A percentile compares a stretch with the other conserved stretches of the same genome.
Evolutionary conservation across 2,329 filamentous ascomycete genomes (phyloP).

Genomic region (Pestalotiopsis sp.): DNA sequence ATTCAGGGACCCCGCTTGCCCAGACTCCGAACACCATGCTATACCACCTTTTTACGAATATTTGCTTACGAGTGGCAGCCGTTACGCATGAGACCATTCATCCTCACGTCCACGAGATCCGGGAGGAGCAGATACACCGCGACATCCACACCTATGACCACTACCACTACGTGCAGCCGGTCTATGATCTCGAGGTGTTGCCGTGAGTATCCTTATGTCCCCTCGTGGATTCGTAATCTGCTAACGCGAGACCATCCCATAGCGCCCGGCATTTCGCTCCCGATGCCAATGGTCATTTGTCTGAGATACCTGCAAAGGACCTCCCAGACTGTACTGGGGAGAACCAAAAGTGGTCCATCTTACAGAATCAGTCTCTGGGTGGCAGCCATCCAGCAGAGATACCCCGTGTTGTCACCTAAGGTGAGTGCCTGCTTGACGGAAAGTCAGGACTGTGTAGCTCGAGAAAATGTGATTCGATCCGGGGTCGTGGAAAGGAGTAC

Average conservation of each 20-base stretch:
- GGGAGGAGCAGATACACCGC: constrained; percentile 33
- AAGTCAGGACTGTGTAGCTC: too few relatives aligned
- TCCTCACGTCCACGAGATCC: constrained; percentile 29
- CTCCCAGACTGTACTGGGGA: constrained; percentile 20
- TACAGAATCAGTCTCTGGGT: neutral
- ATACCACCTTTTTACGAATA: neutral
- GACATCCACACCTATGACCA: constrained; percentile 38
- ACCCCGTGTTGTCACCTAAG: neutral
- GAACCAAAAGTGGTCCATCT: constrained; percentile 22
- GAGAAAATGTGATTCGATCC: neutral
- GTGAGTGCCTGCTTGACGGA: neutral
- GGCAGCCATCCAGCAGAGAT: neutral
- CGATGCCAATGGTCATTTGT: constrained; percentile 18
- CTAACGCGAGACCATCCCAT: neutral
- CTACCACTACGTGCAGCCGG: constrained; percentile 34
- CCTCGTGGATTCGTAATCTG: neutral
- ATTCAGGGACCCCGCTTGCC: neutral
- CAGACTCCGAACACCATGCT: neutral
- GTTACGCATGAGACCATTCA: constrained; percentile 35
- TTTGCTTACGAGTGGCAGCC: constrained; percentile 20
- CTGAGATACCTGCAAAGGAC: constrained; percentile 24
- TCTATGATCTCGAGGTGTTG: constrained; percentile 35
- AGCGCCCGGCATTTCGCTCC: constrained; percentile 32
- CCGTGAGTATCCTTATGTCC: constrained; percentile 17
- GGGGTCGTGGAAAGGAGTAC: neutral